Evolutionary conservation across 2,329 filamentous ascomycete species (phyloP).

Genomic region (Herpotrichia juniperi): DNA sequence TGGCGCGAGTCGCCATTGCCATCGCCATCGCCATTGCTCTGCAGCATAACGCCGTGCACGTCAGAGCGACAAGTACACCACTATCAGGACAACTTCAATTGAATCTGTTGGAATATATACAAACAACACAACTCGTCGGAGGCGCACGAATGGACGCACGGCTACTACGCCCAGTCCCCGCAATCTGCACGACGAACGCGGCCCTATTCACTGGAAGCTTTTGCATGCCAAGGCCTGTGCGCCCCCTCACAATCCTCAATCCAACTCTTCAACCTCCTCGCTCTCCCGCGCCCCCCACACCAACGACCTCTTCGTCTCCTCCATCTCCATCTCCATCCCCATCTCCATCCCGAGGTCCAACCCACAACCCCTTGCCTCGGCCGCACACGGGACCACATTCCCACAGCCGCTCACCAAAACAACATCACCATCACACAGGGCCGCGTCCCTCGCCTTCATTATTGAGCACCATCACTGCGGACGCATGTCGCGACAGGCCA

Average conservation of each 20-base stretch:
- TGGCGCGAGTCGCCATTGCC: no score
- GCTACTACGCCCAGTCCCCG: no score
- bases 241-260: neutral
- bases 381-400: slow-evolving; percentile 14
- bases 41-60: no score
- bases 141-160: no score
- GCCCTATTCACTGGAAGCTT: slow-evolving; percentile 1
- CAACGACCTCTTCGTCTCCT: neutral
- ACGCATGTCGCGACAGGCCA: slow-evolving; percentile 40
- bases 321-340: neutral
- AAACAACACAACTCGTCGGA: no score
- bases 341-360: neutral
- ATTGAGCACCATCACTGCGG: slow-evolving; percentile 18
- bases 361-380: neutral
- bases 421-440: slow-evolving; percentile 3
- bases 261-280: neutral
- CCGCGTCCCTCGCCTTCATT: slow-evolving; percentile 6
- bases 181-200: neutral
- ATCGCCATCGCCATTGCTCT: no score
- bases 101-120: no score
- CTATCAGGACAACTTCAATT: no score
- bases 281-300: neutral
- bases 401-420: slow-evolving; percentile 18
- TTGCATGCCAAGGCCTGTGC: neutral
- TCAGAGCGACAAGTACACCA: no score